Evolutionary conservation across 169 alveolate genomes (phyloP).

Genomic region (Cryptosporidium muris): DNA sequence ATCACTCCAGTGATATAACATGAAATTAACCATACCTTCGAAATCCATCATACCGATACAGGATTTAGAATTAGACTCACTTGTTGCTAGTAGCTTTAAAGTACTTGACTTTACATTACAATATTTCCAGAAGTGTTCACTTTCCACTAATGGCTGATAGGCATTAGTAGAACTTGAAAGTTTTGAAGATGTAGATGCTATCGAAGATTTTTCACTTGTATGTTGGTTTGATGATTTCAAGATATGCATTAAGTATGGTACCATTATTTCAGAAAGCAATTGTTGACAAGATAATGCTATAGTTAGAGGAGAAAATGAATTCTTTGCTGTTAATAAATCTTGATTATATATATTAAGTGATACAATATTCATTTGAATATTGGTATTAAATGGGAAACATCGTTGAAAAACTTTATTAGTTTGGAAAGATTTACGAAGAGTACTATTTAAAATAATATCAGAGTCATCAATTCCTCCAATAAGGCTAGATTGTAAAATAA

Average conservation of each 20-base stretch:
- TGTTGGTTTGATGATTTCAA: conserved; percentile 29
- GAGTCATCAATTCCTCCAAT: conserved; percentile 44
- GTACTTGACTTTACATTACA: conserved; percentile 4
- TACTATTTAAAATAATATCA: conserved; percentile 7
- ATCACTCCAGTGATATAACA: conserved; percentile 66
- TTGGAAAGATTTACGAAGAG: conserved; percentile 7
- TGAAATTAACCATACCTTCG: conserved; percentile 46
- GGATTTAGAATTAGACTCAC: not conserved
- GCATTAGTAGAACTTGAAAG: conserved; percentile 42
- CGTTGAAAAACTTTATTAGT: conserved; percentile 20
- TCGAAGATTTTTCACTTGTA: conserved; percentile 31
- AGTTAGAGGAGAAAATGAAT: not conserved
- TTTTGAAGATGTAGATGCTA: conserved; percentile 40
- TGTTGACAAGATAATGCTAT: conserved; percentile 53
- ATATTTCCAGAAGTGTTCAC: conserved; percentile 59
- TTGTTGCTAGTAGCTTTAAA: not conserved
- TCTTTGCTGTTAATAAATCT: not conserved
- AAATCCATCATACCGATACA: conserved; percentile 39
- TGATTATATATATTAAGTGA: not conserved
- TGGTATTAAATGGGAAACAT: not conserved
- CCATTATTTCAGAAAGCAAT: conserved; percentile 37
- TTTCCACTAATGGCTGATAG: conserved; percentile 37
- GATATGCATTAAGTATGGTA: conserved; percentile 44
- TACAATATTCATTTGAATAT: not conserved
- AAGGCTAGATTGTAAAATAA: conserved; percentile 5